Base-by-base conservation (phyloP, 352 stramenopile species). In the Phytopythium oedochilum region DNA sequence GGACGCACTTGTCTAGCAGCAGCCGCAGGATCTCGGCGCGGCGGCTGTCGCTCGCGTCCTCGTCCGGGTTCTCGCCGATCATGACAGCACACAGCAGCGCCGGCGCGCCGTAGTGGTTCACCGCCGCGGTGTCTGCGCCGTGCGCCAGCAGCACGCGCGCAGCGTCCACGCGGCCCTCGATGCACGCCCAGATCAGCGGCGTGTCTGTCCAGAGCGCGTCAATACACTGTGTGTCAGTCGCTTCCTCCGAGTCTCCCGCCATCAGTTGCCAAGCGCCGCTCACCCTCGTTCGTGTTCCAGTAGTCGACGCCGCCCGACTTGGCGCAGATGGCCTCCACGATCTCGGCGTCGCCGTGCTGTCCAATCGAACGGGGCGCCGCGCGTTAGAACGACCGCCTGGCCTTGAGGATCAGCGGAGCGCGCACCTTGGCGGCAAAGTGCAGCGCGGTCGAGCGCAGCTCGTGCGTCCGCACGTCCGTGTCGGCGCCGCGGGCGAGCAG, bases 381-480 rank as follows among this genome's bases (percentile, higher is more conserved):
- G 26, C 38, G n/a, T n/a, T n/a, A n/a, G n/a, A 48, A 28, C 46
- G 38, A 40, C 20, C 26, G n/a, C 18, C 55, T n/a, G 18, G 18
- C 5, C 9, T 46, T n/a, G n/a, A n/a, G n/a, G n/a, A n/a, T n/a
- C n/a, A n/a, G n/a, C n/a, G n/a, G n/a, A n/a, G n/a, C 11, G 17
- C 40, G 25, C 45, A 90, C 83, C 66, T 92, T 92, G 54, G 83
- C 83, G 22, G 83, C 83, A 55, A 91, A 91, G 40, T 92, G 83
- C 42, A 94, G 64, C 36, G 81, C 83, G 17, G 74, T 89, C 35
- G 81, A 91, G 12, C 75, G 73, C 55, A 90, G 66, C 47, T 92
- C 83, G 59, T 88, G 76, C 12, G 83, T 94, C 12, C 73, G 77
- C 18, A 86, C 67, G 22, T 59, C 55, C 20, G 89, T 76, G 39